A percentile compares a stretch with the other conserved stretches of the same genome.
Evolutionary conservation across 1,284 basidiomycete species (phyloP).

Genomic region (Hypsizygus ulmarius): DNA sequence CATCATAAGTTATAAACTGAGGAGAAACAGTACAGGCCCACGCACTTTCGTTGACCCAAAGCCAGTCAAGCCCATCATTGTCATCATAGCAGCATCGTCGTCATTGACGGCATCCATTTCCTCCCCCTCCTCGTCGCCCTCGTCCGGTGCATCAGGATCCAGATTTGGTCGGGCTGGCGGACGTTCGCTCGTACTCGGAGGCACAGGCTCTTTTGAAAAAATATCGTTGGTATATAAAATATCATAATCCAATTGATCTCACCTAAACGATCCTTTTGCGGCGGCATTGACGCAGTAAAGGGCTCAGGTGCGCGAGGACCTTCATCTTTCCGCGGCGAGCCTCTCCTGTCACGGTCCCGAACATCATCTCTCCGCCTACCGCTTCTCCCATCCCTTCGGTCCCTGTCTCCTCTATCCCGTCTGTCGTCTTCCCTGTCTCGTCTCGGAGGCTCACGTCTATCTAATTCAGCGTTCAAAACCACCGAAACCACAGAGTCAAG

Average conservation of each 20-base stretch:
- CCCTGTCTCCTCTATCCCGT: conserved; percentile 33
- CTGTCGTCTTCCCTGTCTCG: conserved; percentile 36
- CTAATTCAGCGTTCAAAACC: conserved; percentile 1
- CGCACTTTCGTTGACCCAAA: conserved; percentile 88
- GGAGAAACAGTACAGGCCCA: neutral
- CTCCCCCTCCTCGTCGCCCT: conserved; percentile 56
- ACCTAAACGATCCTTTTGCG: conserved; percentile 9
- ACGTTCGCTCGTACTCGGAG: neutral
- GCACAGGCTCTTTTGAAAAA: neutral
- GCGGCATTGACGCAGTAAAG: conserved; percentile 13
- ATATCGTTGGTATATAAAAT: no score
- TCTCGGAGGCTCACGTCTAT: conserved; percentile 23
- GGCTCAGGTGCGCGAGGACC: conserved; percentile 14
- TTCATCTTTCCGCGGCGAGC: conserved; percentile 30
- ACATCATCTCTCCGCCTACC: conserved; percentile 39
- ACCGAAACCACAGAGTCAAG: neutral
- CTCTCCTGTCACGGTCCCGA: conserved; percentile 30
- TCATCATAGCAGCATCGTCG: conserved; percentile 82
- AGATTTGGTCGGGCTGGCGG: conserved; percentile 30
- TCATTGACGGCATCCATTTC: conserved; percentile 66
- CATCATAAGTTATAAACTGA: neutral
- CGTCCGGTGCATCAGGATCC: conserved; percentile 38
- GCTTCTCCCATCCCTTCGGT: conserved; percentile 35
- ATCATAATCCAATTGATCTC: neutral
- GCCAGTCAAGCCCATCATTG: conserved; percentile 86